Evolutionary conservation across 345 rosid species (phyloP).

Genomic region (Melastoma malabathricum): DNA sequence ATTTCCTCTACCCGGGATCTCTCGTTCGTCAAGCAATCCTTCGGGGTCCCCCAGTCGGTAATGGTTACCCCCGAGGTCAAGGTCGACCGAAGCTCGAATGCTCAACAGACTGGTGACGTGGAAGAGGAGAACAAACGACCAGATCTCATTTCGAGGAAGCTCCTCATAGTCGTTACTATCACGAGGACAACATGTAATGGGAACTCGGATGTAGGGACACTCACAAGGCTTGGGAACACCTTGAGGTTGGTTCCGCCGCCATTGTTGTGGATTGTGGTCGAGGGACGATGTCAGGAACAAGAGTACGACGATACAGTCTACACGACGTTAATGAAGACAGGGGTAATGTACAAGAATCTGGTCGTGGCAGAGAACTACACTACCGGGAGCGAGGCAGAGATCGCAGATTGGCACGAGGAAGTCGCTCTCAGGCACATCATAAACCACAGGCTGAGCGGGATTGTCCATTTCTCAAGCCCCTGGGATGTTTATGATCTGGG

Average conservation of each 20-base stretch:
- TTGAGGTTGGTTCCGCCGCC: slow-evolving; percentile 57
- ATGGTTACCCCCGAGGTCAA: too few relatives aligned
- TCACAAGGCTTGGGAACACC: slow-evolving; percentile 59
- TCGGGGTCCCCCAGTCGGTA: too few relatives aligned
- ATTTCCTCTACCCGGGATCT: too few relatives aligned
- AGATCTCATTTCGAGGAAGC: slow-evolving; percentile 23
- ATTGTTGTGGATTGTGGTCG: slow-evolving; percentile 71
- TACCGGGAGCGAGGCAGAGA: slow-evolving; percentile 41
- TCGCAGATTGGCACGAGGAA: slow-evolving; percentile 56
- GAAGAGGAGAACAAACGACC: slow-evolving; percentile 1
- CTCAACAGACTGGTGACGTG: not conserved
- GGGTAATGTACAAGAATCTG: slow-evolving; percentile 70
- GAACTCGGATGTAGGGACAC: slow-evolving; percentile 20
- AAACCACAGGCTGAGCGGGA: slow-evolving; percentile 60
- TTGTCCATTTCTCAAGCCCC: slow-evolving; percentile 70
- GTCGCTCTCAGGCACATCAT: slow-evolving; percentile 68
- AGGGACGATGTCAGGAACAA: slow-evolving; percentile 13
- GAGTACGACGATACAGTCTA: slow-evolving; percentile 28
- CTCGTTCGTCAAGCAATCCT: too few relatives aligned
- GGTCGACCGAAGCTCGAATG: too few relatives aligned
- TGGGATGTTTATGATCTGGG: slow-evolving; percentile 71
- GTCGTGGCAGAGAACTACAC: slow-evolving; percentile 49
- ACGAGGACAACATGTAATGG: slow-evolving; percentile 19
- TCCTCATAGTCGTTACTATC: slow-evolving; percentile 57
- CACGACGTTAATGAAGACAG: slow-evolving; percentile 49